A percentile compares a stretch with the other conserved stretches of the same genome.
These are phyloP conservation scores for Termitomyces sp. DNA, from an alignment of 768 basidiomycete genomes.

Conservation along the genomic window DNA sequence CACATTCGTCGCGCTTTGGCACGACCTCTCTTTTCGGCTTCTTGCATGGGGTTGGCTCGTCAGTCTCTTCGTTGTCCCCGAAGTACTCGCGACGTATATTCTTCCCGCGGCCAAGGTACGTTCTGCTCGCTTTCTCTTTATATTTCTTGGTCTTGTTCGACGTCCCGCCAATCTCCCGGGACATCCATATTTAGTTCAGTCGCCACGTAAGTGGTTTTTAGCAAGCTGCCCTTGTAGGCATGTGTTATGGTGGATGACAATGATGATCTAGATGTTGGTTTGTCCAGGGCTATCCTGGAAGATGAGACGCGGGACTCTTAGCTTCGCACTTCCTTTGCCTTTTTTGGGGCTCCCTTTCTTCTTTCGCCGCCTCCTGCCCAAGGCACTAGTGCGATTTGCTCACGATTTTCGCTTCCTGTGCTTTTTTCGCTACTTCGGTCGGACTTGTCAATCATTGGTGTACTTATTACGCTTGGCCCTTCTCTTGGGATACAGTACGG, in stretches of 20 bases:
- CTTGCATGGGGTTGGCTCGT: constrained; percentile 98
- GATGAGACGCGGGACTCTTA: neutral
- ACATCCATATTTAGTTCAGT: neutral
- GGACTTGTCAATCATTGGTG: neutral
- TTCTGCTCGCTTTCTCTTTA: neutral
- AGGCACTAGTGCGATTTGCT: neutral
- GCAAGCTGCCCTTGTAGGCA: neutral
- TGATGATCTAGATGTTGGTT: neutral
- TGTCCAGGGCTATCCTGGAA: neutral
- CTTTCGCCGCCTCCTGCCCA: neutral
- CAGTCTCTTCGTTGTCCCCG: constrained; percentile 85
- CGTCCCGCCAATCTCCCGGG: neutral
- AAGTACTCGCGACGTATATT: constrained; percentile 56
- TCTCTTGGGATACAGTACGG: constrained; percentile 49
- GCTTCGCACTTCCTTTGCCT: neutral
- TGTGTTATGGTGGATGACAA: neutral
- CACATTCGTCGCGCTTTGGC: constrained; percentile 97
- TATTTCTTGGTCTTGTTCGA: neutral
- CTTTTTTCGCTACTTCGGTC: neutral
- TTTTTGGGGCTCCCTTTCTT: neutral
- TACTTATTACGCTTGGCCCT: no score
- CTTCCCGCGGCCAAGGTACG: constrained; percentile 62
- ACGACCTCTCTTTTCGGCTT: constrained; percentile 83
- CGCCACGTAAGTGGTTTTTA: neutral
- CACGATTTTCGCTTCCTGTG: neutral